Conservation (phyloP, 2,329 filamentous ascomycete genomes). For the Nothopassalora personata region DNA sequence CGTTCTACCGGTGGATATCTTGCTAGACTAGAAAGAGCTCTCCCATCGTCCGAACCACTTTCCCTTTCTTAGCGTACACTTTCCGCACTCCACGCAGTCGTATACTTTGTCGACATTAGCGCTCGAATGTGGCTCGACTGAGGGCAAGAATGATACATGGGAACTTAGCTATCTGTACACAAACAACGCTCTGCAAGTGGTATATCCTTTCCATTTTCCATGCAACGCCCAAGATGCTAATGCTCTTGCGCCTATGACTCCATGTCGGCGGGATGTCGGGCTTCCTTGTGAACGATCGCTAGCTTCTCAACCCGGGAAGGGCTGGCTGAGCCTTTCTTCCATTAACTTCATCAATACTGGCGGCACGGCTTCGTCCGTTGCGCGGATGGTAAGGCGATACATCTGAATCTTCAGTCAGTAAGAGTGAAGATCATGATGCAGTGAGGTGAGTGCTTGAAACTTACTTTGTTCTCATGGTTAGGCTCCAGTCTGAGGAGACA, state of each 20-base stretch:
- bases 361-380: conserved; percentile 86
- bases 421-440: neutral
- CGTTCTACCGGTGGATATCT: neutral
- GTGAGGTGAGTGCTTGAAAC: conserved; percentile 29
- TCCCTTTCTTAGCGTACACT: no score
- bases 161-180: neutral
- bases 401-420: conserved; percentile 55
- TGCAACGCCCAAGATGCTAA: neutral
- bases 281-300: neutral
- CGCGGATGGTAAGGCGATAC: conserved; percentile 88
- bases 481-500: conserved; percentile 91
- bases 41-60: no score
- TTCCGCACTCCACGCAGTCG: no score
- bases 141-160: no score
- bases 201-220: conserved; percentile 1
- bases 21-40: neutral
- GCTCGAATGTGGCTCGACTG: no score
- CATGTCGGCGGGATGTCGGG: neutral
- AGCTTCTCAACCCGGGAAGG: conserved; percentile 19
- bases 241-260: neutral
- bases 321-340: conserved; percentile 69
- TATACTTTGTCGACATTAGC: no score
- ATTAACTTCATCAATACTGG: conserved; percentile 75
- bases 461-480: conserved; percentile 84
- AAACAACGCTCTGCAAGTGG: conserved; percentile 5